These are phyloP conservation scores for Rhodocollybia butyracea DNA, from an alignment of 768 basidiomycete species.

Conservation along the genomic window DNA sequence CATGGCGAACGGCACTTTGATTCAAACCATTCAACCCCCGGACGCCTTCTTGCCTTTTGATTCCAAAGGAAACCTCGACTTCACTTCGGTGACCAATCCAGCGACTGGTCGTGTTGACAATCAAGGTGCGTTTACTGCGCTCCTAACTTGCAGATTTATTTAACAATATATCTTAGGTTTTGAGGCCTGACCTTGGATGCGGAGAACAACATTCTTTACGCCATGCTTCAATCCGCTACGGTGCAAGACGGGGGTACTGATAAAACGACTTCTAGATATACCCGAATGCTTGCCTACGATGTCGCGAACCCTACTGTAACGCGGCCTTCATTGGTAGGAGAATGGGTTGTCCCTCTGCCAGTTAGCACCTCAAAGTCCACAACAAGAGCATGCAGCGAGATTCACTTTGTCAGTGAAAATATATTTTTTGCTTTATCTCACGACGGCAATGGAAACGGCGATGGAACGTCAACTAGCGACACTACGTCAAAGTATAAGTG, in stretches of 20 bases:
- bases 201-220: slow-evolving; percentile 49
- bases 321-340: slow-evolving; percentile 42
- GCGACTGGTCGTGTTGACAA: slow-evolving; percentile 52
- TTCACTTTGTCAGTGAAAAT: slow-evolving; percentile 48
- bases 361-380: slow-evolving; percentile 45
- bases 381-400: slow-evolving; percentile 50
- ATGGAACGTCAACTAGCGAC: slow-evolving; percentile 25
- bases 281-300: slow-evolving; percentile 56
- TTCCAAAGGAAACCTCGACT: slow-evolving; percentile 42
- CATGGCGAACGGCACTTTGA: slow-evolving; percentile 40
- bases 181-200: slow-evolving; percentile 56
- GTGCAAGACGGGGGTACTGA: slow-evolving; percentile 59
- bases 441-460: slow-evolving; percentile 60
- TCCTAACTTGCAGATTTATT: neutral
- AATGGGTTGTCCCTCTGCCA: slow-evolving; percentile 60
- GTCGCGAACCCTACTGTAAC: slow-evolving; percentile 29
- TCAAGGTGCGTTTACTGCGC: slow-evolving; percentile 36
- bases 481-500: slow-evolving; percentile 53
- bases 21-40: slow-evolving; percentile 58
- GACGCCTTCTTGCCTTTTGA: slow-evolving; percentile 50
- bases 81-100: slow-evolving; percentile 47
- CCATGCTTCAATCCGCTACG: slow-evolving; percentile 58
- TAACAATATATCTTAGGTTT: slow-evolving; percentile 36
- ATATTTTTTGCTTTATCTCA: slow-evolving; percentile 60
- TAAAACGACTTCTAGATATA: slow-evolving; percentile 45